Conservation (phyloP, 768 basidiomycete species). For the Tylopilus vinaceipallidus region DNA sequence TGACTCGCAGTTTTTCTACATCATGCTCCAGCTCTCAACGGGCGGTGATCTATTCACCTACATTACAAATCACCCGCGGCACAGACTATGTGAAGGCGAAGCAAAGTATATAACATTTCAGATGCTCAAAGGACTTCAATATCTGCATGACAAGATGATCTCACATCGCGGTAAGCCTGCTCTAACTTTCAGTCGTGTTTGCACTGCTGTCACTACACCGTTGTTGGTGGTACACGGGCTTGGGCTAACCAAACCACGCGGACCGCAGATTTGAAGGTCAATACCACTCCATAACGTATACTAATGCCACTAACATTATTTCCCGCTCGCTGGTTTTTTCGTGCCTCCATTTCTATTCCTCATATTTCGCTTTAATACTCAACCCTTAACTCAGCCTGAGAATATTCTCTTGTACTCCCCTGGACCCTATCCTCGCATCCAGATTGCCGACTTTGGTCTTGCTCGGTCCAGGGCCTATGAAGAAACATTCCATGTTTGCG, state of each 20-base stretch:
- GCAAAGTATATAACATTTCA: conserved; percentile 85
- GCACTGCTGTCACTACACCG: not conserved
- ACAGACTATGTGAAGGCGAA: conserved; percentile 71
- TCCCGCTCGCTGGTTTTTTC: not conserved
- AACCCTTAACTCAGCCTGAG: conserved; percentile 55
- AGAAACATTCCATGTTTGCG: conserved; percentile 82
- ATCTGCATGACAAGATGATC: conserved; percentile 68
- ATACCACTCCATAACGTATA: not conserved
- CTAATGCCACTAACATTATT: not conserved
- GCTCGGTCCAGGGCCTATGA: conserved; percentile 77
- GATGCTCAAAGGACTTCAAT: conserved; percentile 64
- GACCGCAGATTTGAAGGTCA: conserved; percentile 63
- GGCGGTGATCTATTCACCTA: conserved; percentile 89
- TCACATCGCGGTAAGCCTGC: conserved; percentile 68
- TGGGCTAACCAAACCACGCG: not conserved
- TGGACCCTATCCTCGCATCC: conserved; percentile 81
- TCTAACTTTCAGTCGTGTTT: not conserved
- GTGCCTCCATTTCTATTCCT: not conserved
- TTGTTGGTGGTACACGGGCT: not conserved
- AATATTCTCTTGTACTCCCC: conserved; percentile 77
- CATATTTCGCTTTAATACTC: not conserved
- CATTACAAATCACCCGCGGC: conserved; percentile 59
- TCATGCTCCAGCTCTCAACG: conserved; percentile 83
- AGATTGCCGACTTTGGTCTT: conserved; percentile 86
- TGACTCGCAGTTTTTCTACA: conserved; percentile 66